Base-by-base conservation (phyloP, 2,329 filamentous ascomycete species). In the Emydomyces testavorans region DNA sequence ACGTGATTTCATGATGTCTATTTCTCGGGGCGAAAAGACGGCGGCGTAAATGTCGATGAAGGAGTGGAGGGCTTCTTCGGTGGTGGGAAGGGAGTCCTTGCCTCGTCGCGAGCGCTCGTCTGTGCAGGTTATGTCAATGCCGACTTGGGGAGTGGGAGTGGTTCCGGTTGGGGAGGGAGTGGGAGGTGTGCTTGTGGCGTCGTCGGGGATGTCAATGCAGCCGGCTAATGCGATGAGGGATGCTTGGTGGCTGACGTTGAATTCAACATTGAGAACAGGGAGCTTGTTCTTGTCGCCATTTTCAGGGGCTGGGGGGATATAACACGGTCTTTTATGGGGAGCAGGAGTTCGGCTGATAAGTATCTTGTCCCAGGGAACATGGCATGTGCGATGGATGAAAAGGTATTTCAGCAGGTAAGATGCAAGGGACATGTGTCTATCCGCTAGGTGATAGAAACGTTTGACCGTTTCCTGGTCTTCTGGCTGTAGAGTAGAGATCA, bases 221-320 rank as follows among this genome's bases (percentile, higher is more conserved):
- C 79, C 76, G 1, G 78, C 73, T 4, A 82, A 62, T 0, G 71
- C 70, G n/a, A 80, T 76, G 2, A 82, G 63, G 0, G 76, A 77
- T 15, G 76, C 77, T 61, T 82, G 79, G 53, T 82, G 79, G 26
- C 74, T 78, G 47, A 82, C 71, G 53, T 82, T 82, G 66, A 82
- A 82, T 53, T 82, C 77, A 31, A 80, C 63, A 7, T 54, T 54
- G 1, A 57, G 54, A 26, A 56, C 52, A n/a, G 46, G 26, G 50
- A 42, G 2, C 34, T 36, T 15, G 23, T 39, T 24, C 13, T 49
- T 46, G 23, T 46, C 24, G 16, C 44, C 29, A 20, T 35, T 46
- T 43, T 54, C 45, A 20, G 49, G 61, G 6, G 6, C 29, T 23
- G 1, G 66, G 58, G 18, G 65, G 8, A 73, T 63, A 48, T 73